Conservation (phyloP, 805 yeast genomes). For the Lipomyces sp. region DNA sequence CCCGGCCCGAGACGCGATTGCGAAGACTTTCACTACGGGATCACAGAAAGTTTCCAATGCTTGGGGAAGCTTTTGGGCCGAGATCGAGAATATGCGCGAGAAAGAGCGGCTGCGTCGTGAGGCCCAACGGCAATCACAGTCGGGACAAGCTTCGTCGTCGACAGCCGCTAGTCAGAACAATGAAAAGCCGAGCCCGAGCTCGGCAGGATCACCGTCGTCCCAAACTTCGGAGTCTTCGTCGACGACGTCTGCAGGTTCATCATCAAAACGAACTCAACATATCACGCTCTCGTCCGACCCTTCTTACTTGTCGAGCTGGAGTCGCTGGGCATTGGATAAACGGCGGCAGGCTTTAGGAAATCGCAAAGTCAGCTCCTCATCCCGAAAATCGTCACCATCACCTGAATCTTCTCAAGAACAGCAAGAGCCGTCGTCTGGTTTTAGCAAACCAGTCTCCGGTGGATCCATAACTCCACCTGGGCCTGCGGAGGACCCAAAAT, state of each 20-base stretch:
- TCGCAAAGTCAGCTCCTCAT: not conserved
- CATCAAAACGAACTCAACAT: constrained; percentile 21
- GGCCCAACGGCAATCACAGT: constrained; percentile 5
- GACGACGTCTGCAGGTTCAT: not conserved
- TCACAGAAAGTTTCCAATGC: constrained; percentile 41
- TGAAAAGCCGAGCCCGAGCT: not conserved
- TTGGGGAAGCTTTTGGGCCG: constrained; percentile 43
- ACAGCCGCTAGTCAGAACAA: not conserved
- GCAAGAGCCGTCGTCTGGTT: not conserved
- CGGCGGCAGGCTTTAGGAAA: constrained; percentile 28
- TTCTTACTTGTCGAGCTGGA: constrained; percentile 26
- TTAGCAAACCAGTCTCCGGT: not conserved
- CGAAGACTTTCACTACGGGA: constrained; percentile 38
- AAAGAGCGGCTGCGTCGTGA: constrained; percentile 28
- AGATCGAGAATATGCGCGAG: constrained; percentile 33
- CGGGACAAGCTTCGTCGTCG: not conserved
- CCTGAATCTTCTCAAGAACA: not conserved
- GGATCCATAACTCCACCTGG: not conserved
- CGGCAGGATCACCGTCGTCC: constrained; percentile 14
- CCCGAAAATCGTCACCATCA: constrained; percentile 7
- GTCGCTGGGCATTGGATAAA: constrained; percentile 35
- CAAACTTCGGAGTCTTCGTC: constrained; percentile 1
- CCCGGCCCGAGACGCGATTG: constrained; percentile 40
- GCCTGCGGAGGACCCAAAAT: not conserved
- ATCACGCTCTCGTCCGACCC: constrained; percentile 21